A percentile compares a stretch with the other conserved stretches of the same genome.
Evolutionary conservation across 139 green algal species (phyloP).

Genomic region (Chlamydomonas sp.): DNA sequence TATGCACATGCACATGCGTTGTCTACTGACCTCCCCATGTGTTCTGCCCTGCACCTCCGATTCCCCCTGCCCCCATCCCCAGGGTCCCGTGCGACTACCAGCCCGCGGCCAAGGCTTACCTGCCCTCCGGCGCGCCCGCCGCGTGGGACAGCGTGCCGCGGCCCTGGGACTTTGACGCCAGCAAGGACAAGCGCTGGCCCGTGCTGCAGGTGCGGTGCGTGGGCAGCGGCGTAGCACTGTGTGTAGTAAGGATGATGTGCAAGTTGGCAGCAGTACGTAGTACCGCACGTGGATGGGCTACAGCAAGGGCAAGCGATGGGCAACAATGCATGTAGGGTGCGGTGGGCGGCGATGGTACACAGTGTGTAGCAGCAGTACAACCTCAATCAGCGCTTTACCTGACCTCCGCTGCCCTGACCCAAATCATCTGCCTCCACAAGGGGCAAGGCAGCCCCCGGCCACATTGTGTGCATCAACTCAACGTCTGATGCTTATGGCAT

Average conservation of each 20-base stretch:
- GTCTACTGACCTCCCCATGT: neutral
- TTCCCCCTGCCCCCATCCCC: neutral
- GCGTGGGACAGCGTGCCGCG: neutral
- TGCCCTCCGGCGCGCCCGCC: neutral
- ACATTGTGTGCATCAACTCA: too few relatives aligned
- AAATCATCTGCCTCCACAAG: too few relatives aligned
- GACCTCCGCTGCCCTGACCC: too few relatives aligned
- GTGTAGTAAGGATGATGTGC: neutral
- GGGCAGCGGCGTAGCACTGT: neutral
- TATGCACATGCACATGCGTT: neutral
- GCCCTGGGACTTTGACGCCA: constrained; percentile 13
- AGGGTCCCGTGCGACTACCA: constrained; percentile 25
- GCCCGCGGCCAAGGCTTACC: neutral
- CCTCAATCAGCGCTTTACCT: too few relatives aligned
- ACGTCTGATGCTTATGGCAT: too few relatives aligned
- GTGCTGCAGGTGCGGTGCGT: neutral
- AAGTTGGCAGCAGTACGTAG: neutral
- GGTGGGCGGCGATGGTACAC: too few relatives aligned
- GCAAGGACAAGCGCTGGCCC: constrained; percentile 26
- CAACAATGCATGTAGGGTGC: too few relatives aligned
- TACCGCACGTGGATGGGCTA: neutral
- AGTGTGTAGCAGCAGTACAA: too few relatives aligned
- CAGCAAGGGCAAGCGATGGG: too few relatives aligned
- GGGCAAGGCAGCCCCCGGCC: too few relatives aligned
- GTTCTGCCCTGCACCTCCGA: neutral